These are phyloP conservation scores for Plectosphaerella sp. DNA, from an alignment of 2,329 filamentous ascomycete species.

Conservation along the genomic window DNA sequence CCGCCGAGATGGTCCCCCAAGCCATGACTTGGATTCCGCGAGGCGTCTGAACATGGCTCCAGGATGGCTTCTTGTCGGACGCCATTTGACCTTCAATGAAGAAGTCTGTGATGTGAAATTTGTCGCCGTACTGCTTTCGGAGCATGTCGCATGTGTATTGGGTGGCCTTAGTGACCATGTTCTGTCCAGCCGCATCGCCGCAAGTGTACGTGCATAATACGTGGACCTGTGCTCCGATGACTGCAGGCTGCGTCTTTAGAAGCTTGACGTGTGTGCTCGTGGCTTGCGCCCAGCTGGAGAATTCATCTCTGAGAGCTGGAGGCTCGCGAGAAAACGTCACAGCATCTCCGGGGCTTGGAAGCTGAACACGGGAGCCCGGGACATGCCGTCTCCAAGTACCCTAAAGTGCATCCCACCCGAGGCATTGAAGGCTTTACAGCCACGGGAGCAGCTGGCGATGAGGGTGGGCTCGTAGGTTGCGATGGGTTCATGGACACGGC, in stretches of 20 bases:
- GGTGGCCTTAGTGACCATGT: conserved; percentile 5
- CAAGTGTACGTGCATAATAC: conserved; percentile 3
- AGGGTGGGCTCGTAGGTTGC: conserved; percentile 4
- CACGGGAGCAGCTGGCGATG: conserved; percentile 2
- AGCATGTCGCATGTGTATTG: conserved; percentile 4
- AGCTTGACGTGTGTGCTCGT: conserved; percentile 2
- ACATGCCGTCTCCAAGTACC: conserved; percentile 1
- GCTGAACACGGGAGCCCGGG: neutral
- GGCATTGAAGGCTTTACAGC: conserved; percentile 3
- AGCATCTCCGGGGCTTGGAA: neutral
- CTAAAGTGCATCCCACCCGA: neutral
- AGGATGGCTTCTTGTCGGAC: conserved; percentile 5
- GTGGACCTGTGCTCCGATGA: conserved; percentile 4
- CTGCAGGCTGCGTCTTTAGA: neutral
- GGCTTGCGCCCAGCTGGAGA: neutral
- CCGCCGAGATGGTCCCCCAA: conserved; percentile 2
- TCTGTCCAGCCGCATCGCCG: conserved; percentile 3
- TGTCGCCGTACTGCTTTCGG: neutral
- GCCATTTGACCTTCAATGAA: conserved; percentile 3
- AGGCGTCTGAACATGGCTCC: conserved; percentile 3
- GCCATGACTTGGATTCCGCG: conserved; percentile 3
- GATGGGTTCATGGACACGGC: neutral
- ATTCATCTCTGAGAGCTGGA: neutral
- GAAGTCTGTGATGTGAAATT: conserved; percentile 1
- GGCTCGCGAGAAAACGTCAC: conserved; percentile 1